Base-by-base conservation (phyloP, 805 yeast genomes). In the Spathaspora girioi region DNA sequence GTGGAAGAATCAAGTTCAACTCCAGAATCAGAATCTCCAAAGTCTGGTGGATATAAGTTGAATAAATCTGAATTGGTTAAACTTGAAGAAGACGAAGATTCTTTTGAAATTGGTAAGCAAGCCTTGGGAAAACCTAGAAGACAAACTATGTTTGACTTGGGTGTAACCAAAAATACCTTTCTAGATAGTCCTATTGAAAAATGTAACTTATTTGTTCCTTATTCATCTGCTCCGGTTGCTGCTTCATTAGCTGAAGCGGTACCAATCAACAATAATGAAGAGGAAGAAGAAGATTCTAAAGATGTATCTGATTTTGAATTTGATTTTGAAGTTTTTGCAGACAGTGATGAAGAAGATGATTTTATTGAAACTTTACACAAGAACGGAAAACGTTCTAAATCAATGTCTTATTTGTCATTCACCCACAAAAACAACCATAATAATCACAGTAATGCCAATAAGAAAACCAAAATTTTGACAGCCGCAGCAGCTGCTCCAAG, bases 401-500 rank as follows among this genome's bases (percentile, higher is more conserved):
- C 88, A 14, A 76, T 81, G 82, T 80, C 86, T 38, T 82, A 79
- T 58, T 67, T 83, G 50, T 73, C 78, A 45, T 45, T 58, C 38
- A 69, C 45, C 14, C 40, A 35, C 17, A 19, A 42, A 42, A 23
- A 15, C 44, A 42, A 23, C 26, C 14, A 19, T 14, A 40, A 19
- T 19, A 40, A 23, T 19, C 9, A 14, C 26, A 42, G 38, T 15
- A 43, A 31, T 17, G 15, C 23, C 26, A 35, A 73, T 54, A 83
- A 83, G 64, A 80, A 78, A 63, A 68, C 76, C 45, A 74, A 74
- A 58, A 61, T 67, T 52, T 63, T 85, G 44, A 86, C 93, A 12
- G 89, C 89, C 17, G 93, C 93, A 19, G 91, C 91, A 11, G 90
- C 89, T 23, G 89, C 93, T 32, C 94, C 94, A 51, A 75, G 93